Conservation (phyloP, 805 yeast genomes). For the Starmerella ratchasimensis region DNA sequence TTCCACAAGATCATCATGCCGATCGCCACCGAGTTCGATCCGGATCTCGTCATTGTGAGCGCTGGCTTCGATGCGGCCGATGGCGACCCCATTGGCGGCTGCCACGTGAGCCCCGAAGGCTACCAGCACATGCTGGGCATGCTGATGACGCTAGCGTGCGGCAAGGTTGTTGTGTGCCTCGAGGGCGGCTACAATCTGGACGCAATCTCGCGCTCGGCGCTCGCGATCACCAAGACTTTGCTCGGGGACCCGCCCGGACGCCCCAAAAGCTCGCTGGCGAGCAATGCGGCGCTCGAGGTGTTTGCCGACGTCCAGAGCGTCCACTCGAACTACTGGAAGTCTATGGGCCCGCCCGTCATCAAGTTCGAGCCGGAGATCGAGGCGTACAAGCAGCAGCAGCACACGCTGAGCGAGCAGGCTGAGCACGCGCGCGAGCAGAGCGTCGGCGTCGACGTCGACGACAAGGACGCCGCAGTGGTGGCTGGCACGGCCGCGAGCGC, state of each 20-base stretch:
- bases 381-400: conserved; percentile 16
- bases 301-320: conserved; percentile 65
- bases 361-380: conserved; percentile 16
- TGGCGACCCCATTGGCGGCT: conserved; percentile 93
- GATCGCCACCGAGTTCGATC: conserved; percentile 72
- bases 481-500: no score
- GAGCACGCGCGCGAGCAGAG: conserved; percentile 11
- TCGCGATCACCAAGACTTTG: conserved; percentile 80
- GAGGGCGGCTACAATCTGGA: conserved; percentile 97
- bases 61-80: conserved; percentile 99
- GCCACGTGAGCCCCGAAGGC: conserved; percentile 89
- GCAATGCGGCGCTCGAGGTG: conserved; percentile 61
- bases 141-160: conserved; percentile 75
- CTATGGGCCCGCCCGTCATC: conserved; percentile 35
- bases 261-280: conserved; percentile 51
- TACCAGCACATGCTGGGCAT: conserved; percentile 93
- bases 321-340: conserved; percentile 81
- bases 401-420: conserved; percentile 12
- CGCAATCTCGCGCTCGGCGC: conserved; percentile 77
- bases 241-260: conserved; percentile 89
- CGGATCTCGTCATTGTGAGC: conserved; percentile 83
- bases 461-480: no score
- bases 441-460: background rate
- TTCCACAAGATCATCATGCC: conserved; percentile 80
- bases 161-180: conserved; percentile 73